phyloP scores from a whole-genome alignment of 2,329 filamentous ascomycete genomes.

The Macrophomina phaseolina region DNA sequence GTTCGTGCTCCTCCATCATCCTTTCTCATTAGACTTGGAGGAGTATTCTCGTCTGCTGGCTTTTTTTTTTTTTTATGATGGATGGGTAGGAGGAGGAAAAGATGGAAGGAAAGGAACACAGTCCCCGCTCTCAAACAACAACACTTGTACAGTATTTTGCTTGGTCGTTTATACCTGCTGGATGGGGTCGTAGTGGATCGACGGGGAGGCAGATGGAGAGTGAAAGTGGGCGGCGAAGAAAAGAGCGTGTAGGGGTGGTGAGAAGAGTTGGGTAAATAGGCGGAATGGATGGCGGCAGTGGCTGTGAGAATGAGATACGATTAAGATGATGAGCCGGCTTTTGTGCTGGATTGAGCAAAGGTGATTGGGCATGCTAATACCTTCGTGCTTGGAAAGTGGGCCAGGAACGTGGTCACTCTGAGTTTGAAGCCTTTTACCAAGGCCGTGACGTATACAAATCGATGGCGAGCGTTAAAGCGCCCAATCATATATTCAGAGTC shows the following conservation, averaged over 20 bases:
- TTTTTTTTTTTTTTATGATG: slow-evolving; percentile 8
- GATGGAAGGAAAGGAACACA: slow-evolving; percentile 2
- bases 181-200: not conserved
- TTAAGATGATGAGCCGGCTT: not conserved
- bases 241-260: not conserved
- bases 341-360: not conserved
- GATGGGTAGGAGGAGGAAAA: not conserved
- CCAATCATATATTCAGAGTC: no score
- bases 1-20: not conserved
- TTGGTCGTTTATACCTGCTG: slow-evolving; percentile 14
- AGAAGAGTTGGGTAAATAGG: not conserved
- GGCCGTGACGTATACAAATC: no score
- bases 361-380: no score
- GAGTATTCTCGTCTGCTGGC: not conserved
- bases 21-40: not conserved
- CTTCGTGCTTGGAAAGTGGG: no score
- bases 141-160: slow-evolving; percentile 15
- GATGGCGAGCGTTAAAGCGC: no score
- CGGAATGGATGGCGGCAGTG: not conserved
- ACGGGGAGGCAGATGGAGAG: not conserved
- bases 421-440: no score
- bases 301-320: slow-evolving; percentile 12
- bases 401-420: no score
- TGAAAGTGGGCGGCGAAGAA: not conserved
- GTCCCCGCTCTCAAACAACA: slow-evolving; percentile 15